These are phyloP conservation scores for Epichloe typhina DNA, from an alignment of 2,329 filamentous ascomycete species.

Conservation along the genomic window DNA sequence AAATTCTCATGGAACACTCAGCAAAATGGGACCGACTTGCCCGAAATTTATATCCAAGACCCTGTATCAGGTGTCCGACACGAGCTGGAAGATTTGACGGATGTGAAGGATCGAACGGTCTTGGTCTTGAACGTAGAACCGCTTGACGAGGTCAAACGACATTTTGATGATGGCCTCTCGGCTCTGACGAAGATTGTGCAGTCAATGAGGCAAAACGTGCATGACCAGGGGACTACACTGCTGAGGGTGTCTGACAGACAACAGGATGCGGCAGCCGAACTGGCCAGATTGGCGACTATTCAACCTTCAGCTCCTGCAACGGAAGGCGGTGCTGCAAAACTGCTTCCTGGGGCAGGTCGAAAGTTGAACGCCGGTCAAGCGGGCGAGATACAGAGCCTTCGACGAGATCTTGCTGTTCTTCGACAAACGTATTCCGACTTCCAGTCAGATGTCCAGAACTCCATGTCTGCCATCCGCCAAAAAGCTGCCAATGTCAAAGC, in stretches of 20 bases:
- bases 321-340: constrained; percentile 25
- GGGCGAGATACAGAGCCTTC: constrained; percentile 66
- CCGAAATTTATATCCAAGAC: constrained; percentile 97
- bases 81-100: constrained; percentile 81
- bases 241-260: constrained; percentile 84
- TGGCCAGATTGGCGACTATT: constrained; percentile 46
- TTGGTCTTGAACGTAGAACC: constrained; percentile 89
- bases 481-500: constrained; percentile 76
- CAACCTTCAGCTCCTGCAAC: constrained; percentile 29
- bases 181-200: constrained; percentile 73
- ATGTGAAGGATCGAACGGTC: constrained; percentile 90
- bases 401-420: constrained; percentile 79
- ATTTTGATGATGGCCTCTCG: constrained; percentile 84
- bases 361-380: constrained; percentile 50
- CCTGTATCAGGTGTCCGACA: constrained; percentile 91
- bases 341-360: constrained; percentile 19
- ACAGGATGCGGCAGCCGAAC: constrained; percentile 76
- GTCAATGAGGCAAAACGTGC: constrained; percentile 69
- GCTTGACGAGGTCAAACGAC: constrained; percentile 89
- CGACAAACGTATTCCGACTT: constrained; percentile 90
- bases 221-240: constrained; percentile 69
- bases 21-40: constrained; percentile 79
- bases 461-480: constrained; percentile 69
- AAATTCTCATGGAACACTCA: constrained; percentile 99
- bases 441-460: constrained; percentile 73